Percentiles rank a stretch among this genome's conserved stretches.
phyloP scores from a whole-genome alignment of 305 asterid species.

The Fraxinus paxiana region DNA sequence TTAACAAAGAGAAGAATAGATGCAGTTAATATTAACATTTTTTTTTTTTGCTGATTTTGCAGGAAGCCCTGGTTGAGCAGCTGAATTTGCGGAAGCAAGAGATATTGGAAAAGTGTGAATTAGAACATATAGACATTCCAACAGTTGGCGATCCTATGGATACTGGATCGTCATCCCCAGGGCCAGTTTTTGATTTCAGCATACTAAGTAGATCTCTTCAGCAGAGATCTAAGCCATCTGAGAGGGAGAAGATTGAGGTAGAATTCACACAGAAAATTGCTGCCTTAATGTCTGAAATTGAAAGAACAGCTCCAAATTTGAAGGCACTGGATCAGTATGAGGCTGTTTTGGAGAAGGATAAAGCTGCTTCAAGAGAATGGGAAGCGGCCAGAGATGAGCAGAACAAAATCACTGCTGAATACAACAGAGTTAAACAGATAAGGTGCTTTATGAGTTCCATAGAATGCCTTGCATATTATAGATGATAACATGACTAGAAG shows the following conservation, averaged over 20 bases:
- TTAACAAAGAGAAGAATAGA: constrained; percentile 4
- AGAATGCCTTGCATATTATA: neutral
- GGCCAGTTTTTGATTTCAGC: constrained; percentile 73
- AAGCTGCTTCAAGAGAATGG: constrained; percentile 72
- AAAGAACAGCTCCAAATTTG: constrained; percentile 88
- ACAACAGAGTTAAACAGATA: constrained; percentile 58
- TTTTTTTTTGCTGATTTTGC: constrained; percentile 24
- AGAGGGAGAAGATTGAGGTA: constrained; percentile 80
- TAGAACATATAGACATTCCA: constrained; percentile 77
- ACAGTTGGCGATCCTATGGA: constrained; percentile 80
- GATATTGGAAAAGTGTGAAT: constrained; percentile 84
- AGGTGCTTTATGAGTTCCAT: constrained; percentile 43
- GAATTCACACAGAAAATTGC: constrained; percentile 77
- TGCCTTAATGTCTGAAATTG: constrained; percentile 66
- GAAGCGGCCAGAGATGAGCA: constrained; percentile 91
- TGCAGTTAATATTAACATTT: constrained; percentile 8
- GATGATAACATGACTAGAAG: constrained; percentile 3
- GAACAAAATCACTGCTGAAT: constrained; percentile 63
- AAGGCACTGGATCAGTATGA: constrained; percentile 93
- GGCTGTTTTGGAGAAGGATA: constrained; percentile 76
- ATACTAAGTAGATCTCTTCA: constrained; percentile 61
- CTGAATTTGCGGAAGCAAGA: constrained; percentile 69
- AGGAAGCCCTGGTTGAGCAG: constrained; percentile 87
- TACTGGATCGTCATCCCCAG: constrained; percentile 43
- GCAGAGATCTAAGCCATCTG: constrained; percentile 70